Base-by-base conservation (phyloP, 805 yeast species). In the Zygoascus ofunaensis region DNA sequence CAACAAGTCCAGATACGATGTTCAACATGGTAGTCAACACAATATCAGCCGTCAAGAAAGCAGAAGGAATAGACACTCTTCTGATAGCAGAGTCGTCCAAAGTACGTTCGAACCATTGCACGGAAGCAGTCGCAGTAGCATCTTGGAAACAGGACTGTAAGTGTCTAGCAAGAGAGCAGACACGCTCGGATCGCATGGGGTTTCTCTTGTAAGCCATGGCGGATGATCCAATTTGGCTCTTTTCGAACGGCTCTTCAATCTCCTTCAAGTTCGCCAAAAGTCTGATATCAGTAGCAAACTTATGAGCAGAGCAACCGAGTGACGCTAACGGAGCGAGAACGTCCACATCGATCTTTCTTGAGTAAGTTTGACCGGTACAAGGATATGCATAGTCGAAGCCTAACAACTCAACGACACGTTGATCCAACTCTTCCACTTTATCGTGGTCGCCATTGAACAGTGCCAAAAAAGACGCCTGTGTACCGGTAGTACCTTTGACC, bases 201-300 rank as follows among this genome's bases (percentile, higher is more conserved):
- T 92, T 92, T 72, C 98, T 82, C 78, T 92, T 92, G 74, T 92
- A 92, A 24, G 98, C 98, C 98, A 92, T 92, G 36, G 98, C 98
- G 45, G 87, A 77, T 10, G 97, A 87, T 35, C 98, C 98, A 61
- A 92, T 92, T 74, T 92, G 98, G n/a, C 89, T 79, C 70, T 85
- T 86, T 73, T 92, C 98, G 63, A 92, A 92, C 23, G 98, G 98
- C 69, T 92, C 98, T 71, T 92, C 98, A 54, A 92, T 70, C 72
- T 92, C 98, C 71, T 92, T 92, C 71, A 92, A 77, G 69, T 92
- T 87, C 51, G 98, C 98, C 58, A 92, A 76, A 59, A 92, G 74
- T 68, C 98, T 81, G 58, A 92, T 80, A 64, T 92, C 98, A 45
- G 98, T 92, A 47, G 96, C 97, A 76, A 92, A 80, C 73, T 92